phyloP scores from a whole-genome alignment of 2,329 filamentous ascomycete genomes.

The Fusarium multiceps region DNA sequence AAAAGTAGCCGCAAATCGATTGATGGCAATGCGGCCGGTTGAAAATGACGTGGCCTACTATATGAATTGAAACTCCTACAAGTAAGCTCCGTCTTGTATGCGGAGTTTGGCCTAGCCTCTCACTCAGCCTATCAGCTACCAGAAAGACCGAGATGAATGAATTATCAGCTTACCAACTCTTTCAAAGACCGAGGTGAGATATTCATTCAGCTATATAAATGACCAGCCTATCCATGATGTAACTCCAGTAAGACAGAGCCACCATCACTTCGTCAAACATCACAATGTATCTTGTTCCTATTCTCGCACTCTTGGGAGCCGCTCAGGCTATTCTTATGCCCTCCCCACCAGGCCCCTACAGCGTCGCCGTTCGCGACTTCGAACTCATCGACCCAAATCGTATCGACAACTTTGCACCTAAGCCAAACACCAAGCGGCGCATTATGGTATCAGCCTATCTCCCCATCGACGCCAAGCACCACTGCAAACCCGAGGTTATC shows the following conservation, averaged over 20 bases:
- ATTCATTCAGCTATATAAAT: not conserved
- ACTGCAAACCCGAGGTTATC: not conserved
- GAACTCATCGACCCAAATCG: conserved; percentile 16
- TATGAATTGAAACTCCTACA: fast-evolving
- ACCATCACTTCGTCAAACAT: fast-evolving
- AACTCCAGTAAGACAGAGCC: not conserved
- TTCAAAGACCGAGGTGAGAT: not conserved
- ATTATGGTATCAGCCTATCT: conserved; percentile 29
- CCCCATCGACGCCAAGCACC: conserved; percentile 7
- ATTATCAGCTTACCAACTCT: not conserved
- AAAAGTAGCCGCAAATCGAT: fast-evolving
- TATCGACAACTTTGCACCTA: conserved; percentile 15
- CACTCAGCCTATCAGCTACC: not conserved
- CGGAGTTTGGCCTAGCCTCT: not conserved
- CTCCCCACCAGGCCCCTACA: not conserved
- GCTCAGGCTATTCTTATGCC: conserved; percentile 10
- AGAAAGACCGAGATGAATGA: not conserved
- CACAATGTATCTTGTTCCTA: not conserved
- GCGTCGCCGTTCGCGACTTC: conserved; percentile 8
- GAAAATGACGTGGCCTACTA: no score
- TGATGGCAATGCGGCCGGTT: no score
- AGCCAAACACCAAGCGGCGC: conserved; percentile 7
- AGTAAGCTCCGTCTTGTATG: not conserved
- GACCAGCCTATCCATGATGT: fast-evolving
- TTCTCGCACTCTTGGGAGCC: not conserved